These are phyloP conservation scores for Rhizopus delemar DNA, from an alignment of 371 early-diverging fungal species.

Conservation along the genomic window DNA sequence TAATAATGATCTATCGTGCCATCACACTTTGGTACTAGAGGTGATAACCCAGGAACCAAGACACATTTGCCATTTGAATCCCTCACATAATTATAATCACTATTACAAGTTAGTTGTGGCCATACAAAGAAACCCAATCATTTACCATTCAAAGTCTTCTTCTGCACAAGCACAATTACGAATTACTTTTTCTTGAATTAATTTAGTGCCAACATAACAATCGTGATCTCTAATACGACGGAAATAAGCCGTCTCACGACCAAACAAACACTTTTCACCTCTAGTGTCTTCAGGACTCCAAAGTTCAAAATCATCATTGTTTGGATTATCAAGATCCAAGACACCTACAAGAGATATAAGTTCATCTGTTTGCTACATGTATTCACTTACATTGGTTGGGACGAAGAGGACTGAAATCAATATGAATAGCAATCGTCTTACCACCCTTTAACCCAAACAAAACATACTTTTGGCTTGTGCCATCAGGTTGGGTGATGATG, in stretches of 20 bases:
- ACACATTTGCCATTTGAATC: slow-evolving; percentile 62
- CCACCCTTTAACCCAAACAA: slow-evolving; percentile 58
- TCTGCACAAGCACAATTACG: slow-evolving; percentile 76
- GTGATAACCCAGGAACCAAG: slow-evolving; percentile 61
- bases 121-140: neutral
- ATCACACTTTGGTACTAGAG: slow-evolving; percentile 60
- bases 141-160: slow-evolving; percentile 86
- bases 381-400: slow-evolving; percentile 57
- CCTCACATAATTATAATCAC: slow-evolving; percentile 78
- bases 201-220: slow-evolving; percentile 80
- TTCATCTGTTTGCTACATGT: neutral
- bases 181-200: slow-evolving; percentile 56
- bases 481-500: slow-evolving; percentile 73
- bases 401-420: slow-evolving; percentile 80
- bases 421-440: slow-evolving; percentile 58
- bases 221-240: slow-evolving; percentile 73
- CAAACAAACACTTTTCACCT: slow-evolving; percentile 69
- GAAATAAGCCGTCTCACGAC: slow-evolving; percentile 73
- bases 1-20: slow-evolving; percentile 60
- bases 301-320: slow-evolving; percentile 76
- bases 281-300: slow-evolving; percentile 66
- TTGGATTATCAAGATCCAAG: slow-evolving; percentile 43
- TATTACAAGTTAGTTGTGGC: slow-evolving; percentile 13
- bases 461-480: slow-evolving; percentile 72
- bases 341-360: slow-evolving; percentile 13